Conservation (phyloP, 495 filamentous ascomycete species). For the Penicillium coprophilum region DNA sequence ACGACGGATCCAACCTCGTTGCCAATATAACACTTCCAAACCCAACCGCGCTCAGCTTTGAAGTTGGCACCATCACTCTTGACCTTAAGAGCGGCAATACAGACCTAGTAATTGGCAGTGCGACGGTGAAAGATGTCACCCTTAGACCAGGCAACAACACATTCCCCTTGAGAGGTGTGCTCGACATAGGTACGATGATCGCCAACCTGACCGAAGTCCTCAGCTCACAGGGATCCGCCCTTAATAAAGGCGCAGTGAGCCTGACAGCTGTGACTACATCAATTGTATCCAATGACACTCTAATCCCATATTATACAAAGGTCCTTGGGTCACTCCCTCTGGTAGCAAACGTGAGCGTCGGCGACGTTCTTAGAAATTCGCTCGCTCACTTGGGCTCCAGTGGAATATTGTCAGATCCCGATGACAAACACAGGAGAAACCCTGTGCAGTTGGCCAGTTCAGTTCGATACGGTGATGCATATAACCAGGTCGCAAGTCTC, state of each 20-base stretch:
- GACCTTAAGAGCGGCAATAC: conserved; percentile 32
- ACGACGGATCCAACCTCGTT: conserved; percentile 37
- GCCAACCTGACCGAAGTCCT: conserved; percentile 30
- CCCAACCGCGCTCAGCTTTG: conserved; percentile 32
- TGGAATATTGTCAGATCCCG: conserved; percentile 9
- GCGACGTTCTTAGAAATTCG: conserved; percentile 33
- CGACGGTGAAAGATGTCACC: conserved; percentile 54
- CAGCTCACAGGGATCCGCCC: conserved; percentile 22
- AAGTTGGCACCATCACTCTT: conserved; percentile 36
- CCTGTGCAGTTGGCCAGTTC: conserved; percentile 1
- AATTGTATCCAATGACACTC: conserved; percentile 32
- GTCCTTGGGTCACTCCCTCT: conserved; percentile 34
- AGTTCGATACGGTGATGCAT: conserved; percentile 9
- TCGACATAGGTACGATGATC: conserved; percentile 33
- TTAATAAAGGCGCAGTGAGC: conserved; percentile 31
- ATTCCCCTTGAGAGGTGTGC: conserved; percentile 44
- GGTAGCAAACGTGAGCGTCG: conserved; percentile 30
- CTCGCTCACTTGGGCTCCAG: conserved; percentile 20
- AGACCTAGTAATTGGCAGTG: conserved; percentile 47
- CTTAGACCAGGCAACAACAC: conserved; percentile 61
- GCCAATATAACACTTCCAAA: conserved; percentile 42
- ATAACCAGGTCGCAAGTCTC: conserved; percentile 8
- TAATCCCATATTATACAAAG: conserved; percentile 39
- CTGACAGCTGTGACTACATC: conserved; percentile 31
- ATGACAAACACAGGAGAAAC: conserved; percentile 1